Percentiles rank a stretch among this genome's conserved stretches.
phyloP scores from a whole-genome alignment of 1,139 yeast species.

The Zygoascus meyerae region DNA sequence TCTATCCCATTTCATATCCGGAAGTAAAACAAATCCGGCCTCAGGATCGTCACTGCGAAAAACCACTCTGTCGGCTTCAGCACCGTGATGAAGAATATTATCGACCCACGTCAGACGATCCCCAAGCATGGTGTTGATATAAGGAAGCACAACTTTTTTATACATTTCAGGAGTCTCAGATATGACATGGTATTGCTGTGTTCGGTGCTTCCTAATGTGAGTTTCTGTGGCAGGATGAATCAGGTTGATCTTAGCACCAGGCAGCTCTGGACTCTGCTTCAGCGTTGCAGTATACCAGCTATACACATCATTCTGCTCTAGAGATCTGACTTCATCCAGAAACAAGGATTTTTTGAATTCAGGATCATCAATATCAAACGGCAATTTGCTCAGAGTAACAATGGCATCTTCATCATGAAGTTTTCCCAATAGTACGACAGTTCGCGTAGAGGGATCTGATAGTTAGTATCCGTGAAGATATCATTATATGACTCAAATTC shows the following conservation, averaged over 20 bases:
- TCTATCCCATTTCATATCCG: conserved; percentile 78
- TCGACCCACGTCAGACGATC: conserved; percentile 83
- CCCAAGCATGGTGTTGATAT: conserved; percentile 70
- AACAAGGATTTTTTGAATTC: conserved; percentile 18
- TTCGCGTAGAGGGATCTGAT: conserved; percentile 64
- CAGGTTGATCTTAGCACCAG: conserved; percentile 62
- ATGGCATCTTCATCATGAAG: conserved; percentile 60
- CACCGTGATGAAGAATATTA: conserved; percentile 74
- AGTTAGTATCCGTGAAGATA: no score
- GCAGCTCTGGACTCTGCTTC: conserved; percentile 41
- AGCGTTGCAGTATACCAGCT: conserved; percentile 65
- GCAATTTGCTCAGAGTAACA: conserved; percentile 67
- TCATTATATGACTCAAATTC: no score
- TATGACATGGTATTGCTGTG: conserved; percentile 54
- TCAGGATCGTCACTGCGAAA: conserved; percentile 52
- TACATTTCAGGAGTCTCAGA: conserved; percentile 80
- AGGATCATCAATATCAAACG: conserved; percentile 38
- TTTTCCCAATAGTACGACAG: conserved; percentile 57
- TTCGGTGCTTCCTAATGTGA: conserved; percentile 69
- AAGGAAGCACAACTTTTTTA: conserved; percentile 57
- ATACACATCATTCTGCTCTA: conserved; percentile 75
- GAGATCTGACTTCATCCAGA: conserved; percentile 35
- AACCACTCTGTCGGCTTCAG: conserved; percentile 75
- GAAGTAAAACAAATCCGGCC: conserved; percentile 41
- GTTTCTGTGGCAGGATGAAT: conserved; percentile 87